Base-by-base conservation (phyloP, 2,329 filamentous ascomycete species). In the Grosmannia huntii region DNA sequence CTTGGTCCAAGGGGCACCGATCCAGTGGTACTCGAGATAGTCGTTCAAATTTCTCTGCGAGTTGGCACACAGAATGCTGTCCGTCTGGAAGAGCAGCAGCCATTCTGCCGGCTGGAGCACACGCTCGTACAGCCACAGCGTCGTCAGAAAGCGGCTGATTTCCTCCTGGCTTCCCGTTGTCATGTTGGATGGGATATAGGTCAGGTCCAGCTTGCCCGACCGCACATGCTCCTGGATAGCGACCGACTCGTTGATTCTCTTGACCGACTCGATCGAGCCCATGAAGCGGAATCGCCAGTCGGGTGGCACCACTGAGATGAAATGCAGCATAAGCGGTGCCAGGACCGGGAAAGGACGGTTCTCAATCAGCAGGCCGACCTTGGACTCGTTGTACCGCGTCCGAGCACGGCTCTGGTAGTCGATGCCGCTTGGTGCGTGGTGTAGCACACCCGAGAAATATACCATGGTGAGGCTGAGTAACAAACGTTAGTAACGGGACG, bases 281-380 rank as follows among this genome's bases (percentile, higher is more conserved):
- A 81, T 78, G 71, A 81, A 81, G 48, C 74, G 73, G 69, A 81
- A 80, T 33, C 73, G 75, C 79, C 79, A 82, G 68, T 81, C 78
- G 1, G 77, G 75, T 5, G 79, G 79, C 2, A 82, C 75, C 23
- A 81, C 76, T 4, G 75, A 71, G 62, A 80, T 80, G 69, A 81
- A 79, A 65, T 82, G 79, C 27, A 81, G 71, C 66, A 81, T 69
- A 46, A 80, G 69, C 1, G 79, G 78, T 3, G 77, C 77, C 49
- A 82, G 73, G 61, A 75, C 69, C 3, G 77, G 72, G 41, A 72
- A 71, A 1, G 74, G 65, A 0, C 79, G 75, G 67, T 76, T 76
- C 65, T 82, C 79, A 60, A 83, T 75, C 23, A 83, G 71, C 12
- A 83, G 73, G 36, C 78, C 80, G 44, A 82, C 71, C 65, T 81